Percentiles rank a stretch among this genome's conserved stretches.
phyloP scores from a whole-genome alignment of 2,329 filamentous ascomycete species.

The Sporothrix brunneoviolacea region DNA sequence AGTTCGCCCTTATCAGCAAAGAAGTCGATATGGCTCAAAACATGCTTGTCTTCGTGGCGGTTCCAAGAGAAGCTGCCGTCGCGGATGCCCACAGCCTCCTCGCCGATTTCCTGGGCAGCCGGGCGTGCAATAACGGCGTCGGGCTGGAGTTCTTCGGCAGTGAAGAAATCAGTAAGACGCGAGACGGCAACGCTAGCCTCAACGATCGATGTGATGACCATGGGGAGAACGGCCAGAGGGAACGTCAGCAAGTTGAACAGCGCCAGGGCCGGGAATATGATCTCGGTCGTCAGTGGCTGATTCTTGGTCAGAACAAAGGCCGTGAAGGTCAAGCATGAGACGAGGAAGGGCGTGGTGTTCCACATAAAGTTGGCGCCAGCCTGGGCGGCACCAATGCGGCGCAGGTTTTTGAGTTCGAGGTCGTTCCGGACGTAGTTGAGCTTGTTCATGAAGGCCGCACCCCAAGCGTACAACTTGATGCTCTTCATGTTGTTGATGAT shows the following conservation, averaged over 20 bases:
- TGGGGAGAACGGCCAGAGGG: conserved; percentile 85
- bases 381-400: conserved; percentile 91
- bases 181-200: conserved; percentile 90
- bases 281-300: conserved; percentile 78
- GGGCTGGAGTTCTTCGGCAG: conserved; percentile 79
- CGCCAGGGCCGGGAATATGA: conserved; percentile 89
- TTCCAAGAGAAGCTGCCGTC: conserved; percentile 95
- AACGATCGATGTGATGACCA: conserved; percentile 96
- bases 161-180: conserved; percentile 77
- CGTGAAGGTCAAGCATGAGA: conserved; percentile 92
- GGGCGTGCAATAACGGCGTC: conserved; percentile 70
- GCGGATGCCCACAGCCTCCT: conserved; percentile 76
- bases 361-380: conserved; percentile 96
- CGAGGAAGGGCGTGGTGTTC: conserved; percentile 94
- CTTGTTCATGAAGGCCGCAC: conserved; percentile 93
- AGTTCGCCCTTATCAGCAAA: conserved; percentile 87
- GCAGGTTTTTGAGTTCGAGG: conserved; percentile 85
- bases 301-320: conserved; percentile 85
- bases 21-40: conserved; percentile 78
- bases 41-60: conserved; percentile 64
- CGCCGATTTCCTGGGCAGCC: conserved; percentile 66
- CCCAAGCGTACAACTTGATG: conserved; percentile 98
- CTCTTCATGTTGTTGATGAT: conserved; percentile 99
- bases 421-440: conserved; percentile 95
- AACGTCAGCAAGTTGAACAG: conserved; percentile 96